Conservation (phyloP, 2,329 filamentous ascomycete species). For the Cercospora sp. region DNA sequence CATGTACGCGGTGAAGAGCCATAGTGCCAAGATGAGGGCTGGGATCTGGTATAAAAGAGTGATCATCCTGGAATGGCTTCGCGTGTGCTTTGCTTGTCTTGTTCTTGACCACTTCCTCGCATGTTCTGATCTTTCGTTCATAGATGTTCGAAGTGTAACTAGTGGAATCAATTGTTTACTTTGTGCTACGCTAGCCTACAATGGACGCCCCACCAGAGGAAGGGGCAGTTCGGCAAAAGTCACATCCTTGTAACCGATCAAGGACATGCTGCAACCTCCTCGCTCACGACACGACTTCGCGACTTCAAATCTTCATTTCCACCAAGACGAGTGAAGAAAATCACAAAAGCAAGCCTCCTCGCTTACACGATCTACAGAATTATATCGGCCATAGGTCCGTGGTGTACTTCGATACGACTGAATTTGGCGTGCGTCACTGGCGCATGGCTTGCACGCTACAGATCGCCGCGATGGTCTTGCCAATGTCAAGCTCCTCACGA, state of each 20-base stretch:
- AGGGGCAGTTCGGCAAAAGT: slow-evolving; percentile 2
- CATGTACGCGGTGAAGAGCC: slow-evolving; percentile 52
- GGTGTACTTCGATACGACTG: neutral
- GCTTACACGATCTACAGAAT: neutral
- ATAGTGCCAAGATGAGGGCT: slow-evolving; percentile 46
- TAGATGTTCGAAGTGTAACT: neutral
- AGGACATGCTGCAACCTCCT: neutral
- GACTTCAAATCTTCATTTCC: neutral
- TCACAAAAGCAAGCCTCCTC: neutral
- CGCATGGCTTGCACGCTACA: neutral
- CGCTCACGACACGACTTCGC: neutral
- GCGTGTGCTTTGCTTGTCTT: neutral
- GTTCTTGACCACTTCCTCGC: slow-evolving; percentile 6
- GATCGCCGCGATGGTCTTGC: neutral
- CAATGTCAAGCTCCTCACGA: neutral
- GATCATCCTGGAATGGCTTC: slow-evolving; percentile 40
- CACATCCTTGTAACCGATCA: slow-evolving; percentile 7
- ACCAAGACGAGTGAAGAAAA: neutral
- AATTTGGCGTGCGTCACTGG: neutral
- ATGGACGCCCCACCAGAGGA: neutral
- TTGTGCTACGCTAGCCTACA: slow-evolving; percentile 2
- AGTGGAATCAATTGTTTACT: neutral
- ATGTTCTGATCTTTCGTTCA: slow-evolving; percentile 12
- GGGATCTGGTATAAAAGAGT: slow-evolving; percentile 43
- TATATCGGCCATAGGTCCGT: neutral